These are phyloP conservation scores for Didymella lethalis DNA, from an alignment of 2,329 filamentous ascomycete species.

Conservation along the genomic window DNA sequence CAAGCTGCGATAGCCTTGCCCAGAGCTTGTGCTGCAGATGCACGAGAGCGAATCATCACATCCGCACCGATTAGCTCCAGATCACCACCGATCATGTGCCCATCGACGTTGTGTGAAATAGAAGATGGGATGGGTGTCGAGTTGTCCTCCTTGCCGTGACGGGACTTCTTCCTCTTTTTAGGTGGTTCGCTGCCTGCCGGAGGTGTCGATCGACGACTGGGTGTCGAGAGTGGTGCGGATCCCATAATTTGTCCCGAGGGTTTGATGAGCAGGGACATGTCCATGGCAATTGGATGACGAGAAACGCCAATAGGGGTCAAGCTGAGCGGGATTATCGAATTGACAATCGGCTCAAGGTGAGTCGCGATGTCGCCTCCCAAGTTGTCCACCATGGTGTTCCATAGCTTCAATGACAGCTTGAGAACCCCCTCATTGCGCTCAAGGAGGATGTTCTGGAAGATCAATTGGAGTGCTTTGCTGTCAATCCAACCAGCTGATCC, in stretches of 20 bases:
- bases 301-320: constrained; percentile 92
- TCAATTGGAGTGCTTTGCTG: constrained; percentile 83
- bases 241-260: constrained; percentile 88
- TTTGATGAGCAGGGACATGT: constrained; percentile 85
- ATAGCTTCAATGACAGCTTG: constrained; percentile 84
- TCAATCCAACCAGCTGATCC: constrained; percentile 89
- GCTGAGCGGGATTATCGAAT: constrained; percentile 82
- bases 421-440: constrained; percentile 87
- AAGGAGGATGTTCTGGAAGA: constrained; percentile 95
- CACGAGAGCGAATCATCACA: constrained; percentile 84
- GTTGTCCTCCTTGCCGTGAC: constrained; percentile 70
- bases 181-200: constrained; percentile 58
- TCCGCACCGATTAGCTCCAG: constrained; percentile 93
- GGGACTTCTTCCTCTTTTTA: constrained; percentile 83
- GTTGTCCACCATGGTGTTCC: constrained; percentile 77
- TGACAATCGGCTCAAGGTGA: constrained; percentile 78
- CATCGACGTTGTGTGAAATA: constrained; percentile 83
- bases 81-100: constrained; percentile 96
- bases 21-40: constrained; percentile 86
- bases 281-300: constrained; percentile 91
- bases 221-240: constrained; percentile 49
- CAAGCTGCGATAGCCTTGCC: constrained; percentile 82
- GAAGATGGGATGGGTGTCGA: constrained; percentile 66
- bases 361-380: constrained; percentile 72
- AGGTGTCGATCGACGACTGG: constrained; percentile 43